Percentiles rank a stretch among this genome's conserved stretches.
These are phyloP conservation scores for Hyaloscypha hepaticicola DNA, from an alignment of 495 filamentous ascomycete species.

Conservation along the genomic window DNA sequence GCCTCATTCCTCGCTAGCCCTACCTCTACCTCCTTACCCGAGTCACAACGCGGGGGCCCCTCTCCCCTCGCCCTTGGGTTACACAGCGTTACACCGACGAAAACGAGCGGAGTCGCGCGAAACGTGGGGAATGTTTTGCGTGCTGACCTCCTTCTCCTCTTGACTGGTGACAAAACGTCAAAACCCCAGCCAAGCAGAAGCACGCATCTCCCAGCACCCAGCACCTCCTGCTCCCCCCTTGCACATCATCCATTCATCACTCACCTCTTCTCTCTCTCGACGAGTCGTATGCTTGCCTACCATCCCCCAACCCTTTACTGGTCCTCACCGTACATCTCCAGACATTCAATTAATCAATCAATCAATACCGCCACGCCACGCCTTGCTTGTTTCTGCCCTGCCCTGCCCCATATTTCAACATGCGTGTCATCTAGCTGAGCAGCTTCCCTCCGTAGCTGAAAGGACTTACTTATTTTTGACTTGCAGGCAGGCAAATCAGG, in stretches of 20 bases:
- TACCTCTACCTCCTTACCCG: not conserved
- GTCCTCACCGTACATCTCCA: conserved; percentile 1
- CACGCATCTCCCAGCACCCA: not conserved
- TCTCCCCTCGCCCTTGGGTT: no score
- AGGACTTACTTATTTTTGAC: no score
- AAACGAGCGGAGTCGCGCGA: conserved; percentile 9
- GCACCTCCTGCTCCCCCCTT: not conserved
- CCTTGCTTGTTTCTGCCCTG: not conserved
- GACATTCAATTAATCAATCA: not conserved
- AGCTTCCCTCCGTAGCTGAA: no score
- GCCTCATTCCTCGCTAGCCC: not conserved
- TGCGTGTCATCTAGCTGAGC: not conserved
- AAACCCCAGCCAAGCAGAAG: not conserved
- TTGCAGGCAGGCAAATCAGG: no score
- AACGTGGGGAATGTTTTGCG: conserved; percentile 18
- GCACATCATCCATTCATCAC: no score
- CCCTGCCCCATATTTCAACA: not conserved
- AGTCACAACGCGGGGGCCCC: not conserved
- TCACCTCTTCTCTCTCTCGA: not conserved
- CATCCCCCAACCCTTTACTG: not conserved
- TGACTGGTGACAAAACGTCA: no score
- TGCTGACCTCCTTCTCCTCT: no score
- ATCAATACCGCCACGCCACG: no score
- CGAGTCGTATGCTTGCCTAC: conserved; percentile 9
- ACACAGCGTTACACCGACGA: not conserved